Conservation (phyloP, 352 stramenopile genomes). For the Phytophthora rubi region DNA sequence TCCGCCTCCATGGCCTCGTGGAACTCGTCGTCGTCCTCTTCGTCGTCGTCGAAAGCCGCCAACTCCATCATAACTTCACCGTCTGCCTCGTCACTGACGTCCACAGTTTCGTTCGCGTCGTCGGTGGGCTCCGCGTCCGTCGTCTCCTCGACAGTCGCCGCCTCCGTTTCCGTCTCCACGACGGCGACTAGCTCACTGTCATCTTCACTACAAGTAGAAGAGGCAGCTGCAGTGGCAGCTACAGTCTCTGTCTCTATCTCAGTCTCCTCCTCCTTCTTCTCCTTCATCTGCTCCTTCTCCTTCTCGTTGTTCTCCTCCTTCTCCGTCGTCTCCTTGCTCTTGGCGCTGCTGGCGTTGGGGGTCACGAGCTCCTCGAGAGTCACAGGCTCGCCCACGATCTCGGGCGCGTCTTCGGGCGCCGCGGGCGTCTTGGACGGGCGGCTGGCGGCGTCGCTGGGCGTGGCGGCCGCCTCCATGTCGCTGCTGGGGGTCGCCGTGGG, state of each 20-base stretch:
- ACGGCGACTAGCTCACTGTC: neutral
- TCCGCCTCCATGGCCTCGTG: conserved; percentile 49
- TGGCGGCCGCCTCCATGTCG: conserved; percentile 29
- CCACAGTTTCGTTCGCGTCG: conserved; percentile 20
- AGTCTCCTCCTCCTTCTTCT: conserved; percentile 1
- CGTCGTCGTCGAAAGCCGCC: conserved; percentile 26
- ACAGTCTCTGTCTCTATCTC: neutral
- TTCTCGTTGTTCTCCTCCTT: conserved; percentile 10
- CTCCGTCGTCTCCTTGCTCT: neutral
- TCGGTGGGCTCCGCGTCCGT: conserved; percentile 6
- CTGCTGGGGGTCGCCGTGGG: conserved; percentile 25
- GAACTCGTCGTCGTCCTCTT: conserved; percentile 52
- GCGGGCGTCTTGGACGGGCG: conserved; percentile 30
- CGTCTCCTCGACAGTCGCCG: conserved; percentile 11
- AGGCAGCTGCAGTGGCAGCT: neutral
- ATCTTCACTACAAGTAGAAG: neutral
- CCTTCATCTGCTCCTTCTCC: neutral
- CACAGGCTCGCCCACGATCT: conserved; percentile 39
- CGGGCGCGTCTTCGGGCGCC: conserved; percentile 34
- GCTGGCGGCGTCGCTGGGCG: conserved; percentile 25
- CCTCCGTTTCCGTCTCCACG: neutral
- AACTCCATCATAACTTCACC: conserved; percentile 33
- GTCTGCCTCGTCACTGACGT: neutral
- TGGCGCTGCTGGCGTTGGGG: neutral
- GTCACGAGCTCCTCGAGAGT: conserved; percentile 35